Evolutionary conservation across 441 rosid species (phyloP), one percentile per base, ranked within the genome.

Genomic region (Corymbia calophylla): DNA sequence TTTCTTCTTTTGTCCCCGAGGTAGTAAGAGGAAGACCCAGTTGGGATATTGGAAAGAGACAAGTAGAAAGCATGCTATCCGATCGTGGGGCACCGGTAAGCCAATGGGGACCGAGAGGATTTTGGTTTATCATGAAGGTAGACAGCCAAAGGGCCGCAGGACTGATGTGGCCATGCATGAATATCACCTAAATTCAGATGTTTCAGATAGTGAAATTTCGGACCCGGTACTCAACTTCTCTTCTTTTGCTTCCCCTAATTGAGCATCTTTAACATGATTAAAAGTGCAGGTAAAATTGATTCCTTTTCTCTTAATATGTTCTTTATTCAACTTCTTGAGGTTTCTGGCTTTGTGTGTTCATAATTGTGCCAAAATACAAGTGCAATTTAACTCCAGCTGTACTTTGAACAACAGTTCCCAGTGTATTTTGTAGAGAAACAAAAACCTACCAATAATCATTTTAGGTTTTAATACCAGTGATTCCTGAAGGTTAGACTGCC

Each of bases 71-170:
- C 1, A 15, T 35, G 8, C 0, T 70, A 3, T 70, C 10, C 48
- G 0, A 18, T 25, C 7, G 1, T 8, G 10, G 2, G 0, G 9
- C 81, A 1, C 81, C 2, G 0, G 23, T 9, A 0, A 0, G 27
- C 2, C 2, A 5, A 5, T 19, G 5, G 81, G 81, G 4, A 35
- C 27, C 49, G 35, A 70, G 48, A 70, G 9, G 39, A 35, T 19
- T 35, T 10, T 70, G 0, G 27, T 11, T 70, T 70, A 70, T 1
- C 23, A 70, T 70, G 48, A 70, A 35, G 81, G 81, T 10, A 15
- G 8, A 19, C 81, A 19, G 1, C 29, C 48, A 10, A 5, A 2
- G 0, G 49, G 44, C 48, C 5, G 15, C 16, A 0, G 3, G 0
- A 70, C 49, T 35, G 27, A 70, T 70, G 48, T 70, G 5, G 2